phyloP scores from a whole-genome alignment of 2,329 filamentous ascomycete genomes.

The Paecilomyces sp. region DNA sequence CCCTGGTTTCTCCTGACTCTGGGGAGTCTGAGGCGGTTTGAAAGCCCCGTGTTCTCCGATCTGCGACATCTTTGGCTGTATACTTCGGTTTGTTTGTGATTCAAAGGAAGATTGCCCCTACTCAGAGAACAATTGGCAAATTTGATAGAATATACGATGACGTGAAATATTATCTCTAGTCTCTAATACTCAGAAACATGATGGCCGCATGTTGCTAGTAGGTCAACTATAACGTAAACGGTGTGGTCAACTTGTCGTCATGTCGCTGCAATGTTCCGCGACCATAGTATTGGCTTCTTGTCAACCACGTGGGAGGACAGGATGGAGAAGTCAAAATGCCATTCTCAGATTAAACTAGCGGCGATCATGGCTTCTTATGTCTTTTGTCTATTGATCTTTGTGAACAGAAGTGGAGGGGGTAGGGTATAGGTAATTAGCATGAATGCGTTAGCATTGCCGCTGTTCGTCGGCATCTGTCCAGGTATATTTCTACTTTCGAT shows the following conservation, averaged over 20 bases:
- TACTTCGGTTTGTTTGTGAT: neutral
- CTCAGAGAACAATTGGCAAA: neutral
- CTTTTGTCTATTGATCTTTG: too few relatives aligned
- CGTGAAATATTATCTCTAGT: neutral
- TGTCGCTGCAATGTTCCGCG: slow-evolving; percentile 8
- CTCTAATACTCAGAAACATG: neutral
- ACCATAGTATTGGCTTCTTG: neutral
- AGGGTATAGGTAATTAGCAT: too few relatives aligned
- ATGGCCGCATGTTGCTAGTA: neutral
- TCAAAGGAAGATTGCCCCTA: neutral
- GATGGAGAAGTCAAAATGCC: neutral
- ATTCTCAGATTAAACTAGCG: neutral
- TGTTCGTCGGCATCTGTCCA: too few relatives aligned
- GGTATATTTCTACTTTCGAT: too few relatives aligned
- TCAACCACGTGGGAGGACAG: neutral
- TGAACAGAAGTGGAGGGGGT: too few relatives aligned
- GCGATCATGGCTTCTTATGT: neutral
- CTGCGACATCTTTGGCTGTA: slow-evolving; percentile 12
- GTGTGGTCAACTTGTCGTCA: slow-evolving; percentile 19
- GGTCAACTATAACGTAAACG: neutral
- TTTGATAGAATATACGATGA: neutral
- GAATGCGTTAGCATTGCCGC: too few relatives aligned
- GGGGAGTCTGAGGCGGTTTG: slow-evolving; percentile 12
- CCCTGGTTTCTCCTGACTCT: slow-evolving; percentile 22
- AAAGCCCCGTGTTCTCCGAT: slow-evolving; percentile 18